Percentiles rank a stretch among this genome's conserved stretches.
Evolutionary conservation across 1,284 basidiomycete genomes (phyloP).

Genomic region (Tranzscheliella williamsii): DNA sequence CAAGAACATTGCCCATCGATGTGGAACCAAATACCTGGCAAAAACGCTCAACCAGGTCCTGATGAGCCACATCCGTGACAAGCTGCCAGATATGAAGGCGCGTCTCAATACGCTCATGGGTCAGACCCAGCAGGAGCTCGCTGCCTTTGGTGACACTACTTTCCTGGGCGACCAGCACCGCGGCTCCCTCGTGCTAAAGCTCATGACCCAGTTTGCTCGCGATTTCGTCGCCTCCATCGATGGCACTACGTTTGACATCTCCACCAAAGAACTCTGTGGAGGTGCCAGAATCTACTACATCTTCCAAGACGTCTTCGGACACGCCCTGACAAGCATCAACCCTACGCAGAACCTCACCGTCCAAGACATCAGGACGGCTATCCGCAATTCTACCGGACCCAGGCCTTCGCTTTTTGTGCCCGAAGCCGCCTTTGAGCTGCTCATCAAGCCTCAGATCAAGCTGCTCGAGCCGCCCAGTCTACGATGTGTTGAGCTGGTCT

Average conservation of each 20-base stretch:
- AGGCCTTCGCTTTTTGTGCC: constrained; percentile 94
- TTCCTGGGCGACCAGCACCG: constrained; percentile 90
- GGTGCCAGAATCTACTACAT: constrained; percentile 99
- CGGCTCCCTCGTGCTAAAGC: constrained; percentile 66
- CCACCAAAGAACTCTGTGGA: constrained; percentile 96
- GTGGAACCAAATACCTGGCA: constrained; percentile 91
- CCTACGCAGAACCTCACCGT: constrained; percentile 87
- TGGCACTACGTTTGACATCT: constrained; percentile 94
- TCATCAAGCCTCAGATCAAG: constrained; percentile 99
- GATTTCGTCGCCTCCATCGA: constrained; percentile 98
- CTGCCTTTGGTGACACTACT: constrained; percentile 90
- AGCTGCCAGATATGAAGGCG: constrained; percentile 99
- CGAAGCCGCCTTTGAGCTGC: constrained; percentile 92
- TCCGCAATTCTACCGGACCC: constrained; percentile 96
- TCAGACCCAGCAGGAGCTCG: constrained; percentile 96
- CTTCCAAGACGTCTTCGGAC: constrained; percentile 97
- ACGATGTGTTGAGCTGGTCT: constrained; percentile 95
- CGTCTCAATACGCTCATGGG: constrained; percentile 97
- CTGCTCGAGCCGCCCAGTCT: constrained; percentile 88
- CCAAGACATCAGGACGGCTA: constrained; percentile 95
- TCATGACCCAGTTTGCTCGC: constrained; percentile 98
- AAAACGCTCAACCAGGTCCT: constrained; percentile 93
- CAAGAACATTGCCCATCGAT: constrained; percentile 93
- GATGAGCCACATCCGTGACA: constrained; percentile 97
- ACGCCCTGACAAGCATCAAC: constrained; percentile 86